Evolutionary conservation across 192 early-diverging fungal species (phyloP).

Genomic region (Entomortierella chlamydospora): DNA sequence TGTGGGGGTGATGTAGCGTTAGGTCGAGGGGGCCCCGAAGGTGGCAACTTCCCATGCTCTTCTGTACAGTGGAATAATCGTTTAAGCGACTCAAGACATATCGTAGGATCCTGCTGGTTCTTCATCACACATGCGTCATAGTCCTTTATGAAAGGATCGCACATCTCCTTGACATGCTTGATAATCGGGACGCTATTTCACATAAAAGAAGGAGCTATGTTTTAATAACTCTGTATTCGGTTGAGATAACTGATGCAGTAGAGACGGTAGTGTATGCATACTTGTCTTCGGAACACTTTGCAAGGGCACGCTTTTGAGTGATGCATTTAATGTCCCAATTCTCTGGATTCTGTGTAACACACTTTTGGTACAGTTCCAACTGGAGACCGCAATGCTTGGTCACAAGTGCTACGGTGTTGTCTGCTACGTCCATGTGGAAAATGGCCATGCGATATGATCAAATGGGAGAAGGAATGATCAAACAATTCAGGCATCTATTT

Average conservation of each 20-base stretch:
- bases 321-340: slow-evolving; percentile 67
- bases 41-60: slow-evolving; percentile 52
- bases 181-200: slow-evolving; percentile 63
- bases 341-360: slow-evolving; percentile 63
- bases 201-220: too few relatives aligned
- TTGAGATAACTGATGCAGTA: too few relatives aligned
- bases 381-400: slow-evolving; percentile 68
- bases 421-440: slow-evolving; percentile 59
- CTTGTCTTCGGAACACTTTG: slow-evolving; percentile 71
- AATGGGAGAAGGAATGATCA: neutral
- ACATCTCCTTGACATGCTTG: slow-evolving; percentile 68
- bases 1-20: too few relatives aligned
- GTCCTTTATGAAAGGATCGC: slow-evolving; percentile 59
- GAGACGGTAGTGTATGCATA: too few relatives aligned
- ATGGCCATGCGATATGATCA: slow-evolving; percentile 28
- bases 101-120: slow-evolving; percentile 61
- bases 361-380: slow-evolving; percentile 65
- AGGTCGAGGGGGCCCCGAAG: slow-evolving; percentile 36
- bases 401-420: slow-evolving; percentile 66
- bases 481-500: slow-evolving; percentile 3
- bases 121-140: slow-evolving; percentile 65
- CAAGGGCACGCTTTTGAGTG: slow-evolving; percentile 64
- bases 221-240: neutral
- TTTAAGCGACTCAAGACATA: slow-evolving; percentile 62
- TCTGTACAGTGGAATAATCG: slow-evolving; percentile 68